Conservation (phyloP, 2,329 filamentous ascomycete species). For the Zymoseptoria tritici region DNA sequence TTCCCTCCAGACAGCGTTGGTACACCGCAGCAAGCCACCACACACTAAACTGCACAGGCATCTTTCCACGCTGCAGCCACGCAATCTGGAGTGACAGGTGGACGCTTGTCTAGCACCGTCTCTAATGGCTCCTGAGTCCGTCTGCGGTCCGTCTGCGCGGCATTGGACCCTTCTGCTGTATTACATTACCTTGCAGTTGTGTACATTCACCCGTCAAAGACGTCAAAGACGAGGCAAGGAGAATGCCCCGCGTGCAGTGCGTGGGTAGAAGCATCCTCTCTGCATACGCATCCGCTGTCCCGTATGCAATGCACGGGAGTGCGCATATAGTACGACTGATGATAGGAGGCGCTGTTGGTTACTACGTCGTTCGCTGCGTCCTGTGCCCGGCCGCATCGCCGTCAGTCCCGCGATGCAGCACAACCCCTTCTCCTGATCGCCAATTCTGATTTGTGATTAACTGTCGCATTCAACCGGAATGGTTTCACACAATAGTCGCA, state of each 20-base stretch:
- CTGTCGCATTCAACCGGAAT: background rate
- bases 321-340: background rate
- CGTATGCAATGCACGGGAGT: background rate
- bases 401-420: background rate
- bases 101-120: background rate
- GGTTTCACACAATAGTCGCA: background rate
- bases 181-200: background rate
- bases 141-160: background rate
- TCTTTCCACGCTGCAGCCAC: background rate
- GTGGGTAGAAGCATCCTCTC: background rate
- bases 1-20: background rate
- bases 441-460: background rate
- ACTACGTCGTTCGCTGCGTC: background rate
- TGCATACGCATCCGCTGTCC: background rate
- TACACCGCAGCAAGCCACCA: background rate
- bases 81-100: background rate
- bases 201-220: background rate
- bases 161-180: background rate
- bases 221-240: background rate
- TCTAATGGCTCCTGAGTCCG: background rate
- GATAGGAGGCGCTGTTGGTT: background rate
- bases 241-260: background rate
- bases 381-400: background rate
- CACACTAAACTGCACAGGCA: background rate
- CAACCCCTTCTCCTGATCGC: background rate